Percentiles rank a stretch among this genome's conserved stretches.
Evolutionary conservation across 208 protist genomes (phyloP).

Genomic region (Borovskyia barvae): DNA sequence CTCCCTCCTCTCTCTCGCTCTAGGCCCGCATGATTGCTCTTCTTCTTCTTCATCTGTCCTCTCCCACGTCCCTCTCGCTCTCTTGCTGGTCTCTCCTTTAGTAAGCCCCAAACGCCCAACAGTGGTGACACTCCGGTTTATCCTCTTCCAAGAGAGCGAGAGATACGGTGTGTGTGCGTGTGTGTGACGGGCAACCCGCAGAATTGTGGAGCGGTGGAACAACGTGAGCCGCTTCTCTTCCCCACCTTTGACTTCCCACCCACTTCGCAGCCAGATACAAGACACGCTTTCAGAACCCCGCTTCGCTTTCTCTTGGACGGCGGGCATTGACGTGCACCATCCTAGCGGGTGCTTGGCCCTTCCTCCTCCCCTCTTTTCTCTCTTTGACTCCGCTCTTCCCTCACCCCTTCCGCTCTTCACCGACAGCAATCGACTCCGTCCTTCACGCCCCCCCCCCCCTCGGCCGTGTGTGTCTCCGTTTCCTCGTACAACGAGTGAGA

Average conservation of each 20-base stretch:
- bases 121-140: too few species aligned
- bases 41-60: not conserved
- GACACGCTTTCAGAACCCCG: too few species aligned
- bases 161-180: too few species aligned
- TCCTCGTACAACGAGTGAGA: too few species aligned
- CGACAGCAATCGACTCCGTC: not conserved
- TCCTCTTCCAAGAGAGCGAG: too few species aligned
- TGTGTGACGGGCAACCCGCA: too few species aligned
- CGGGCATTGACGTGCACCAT: not conserved
- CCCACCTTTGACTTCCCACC: too few species aligned
- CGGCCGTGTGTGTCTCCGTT: not conserved
- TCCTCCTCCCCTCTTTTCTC: not conserved
- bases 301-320: too few species aligned
- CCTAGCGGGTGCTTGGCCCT: not conserved
- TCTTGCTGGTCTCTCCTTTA: not conserved
- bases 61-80: not conserved
- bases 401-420: not conserved
- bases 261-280: too few species aligned
- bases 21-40: not conserved
- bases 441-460: not conserved
- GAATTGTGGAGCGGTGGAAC: too few species aligned
- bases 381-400: not conserved
- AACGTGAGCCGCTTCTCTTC: too few species aligned
- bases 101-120: too few species aligned
- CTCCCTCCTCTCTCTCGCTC: constrained; percentile 1